These are phyloP conservation scores for Metarhizium humberi DNA, from an alignment of 2,329 filamentous ascomycete species.

Conservation along the genomic window DNA sequence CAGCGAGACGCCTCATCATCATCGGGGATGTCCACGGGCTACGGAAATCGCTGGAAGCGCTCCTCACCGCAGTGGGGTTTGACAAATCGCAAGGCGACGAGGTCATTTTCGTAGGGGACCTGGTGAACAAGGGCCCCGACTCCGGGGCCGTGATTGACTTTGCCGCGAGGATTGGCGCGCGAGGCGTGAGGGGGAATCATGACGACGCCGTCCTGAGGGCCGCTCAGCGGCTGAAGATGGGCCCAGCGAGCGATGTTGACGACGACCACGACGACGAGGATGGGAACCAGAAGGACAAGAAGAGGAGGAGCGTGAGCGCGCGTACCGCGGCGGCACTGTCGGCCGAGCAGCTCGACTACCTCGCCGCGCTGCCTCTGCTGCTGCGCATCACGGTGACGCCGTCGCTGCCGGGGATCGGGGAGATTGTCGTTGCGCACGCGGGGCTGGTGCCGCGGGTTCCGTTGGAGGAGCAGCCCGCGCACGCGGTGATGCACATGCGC, in stretches of 20 bases:
- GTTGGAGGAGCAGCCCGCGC: constrained; percentile 60
- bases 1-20: constrained; percentile 38
- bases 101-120: constrained; percentile 63
- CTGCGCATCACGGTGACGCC: background rate
- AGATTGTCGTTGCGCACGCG: constrained; percentile 60
- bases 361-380: background rate
- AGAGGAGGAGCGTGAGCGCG: background rate
- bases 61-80: constrained; percentile 61
- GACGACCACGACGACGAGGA: too few species aligned
- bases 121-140: constrained; percentile 77
- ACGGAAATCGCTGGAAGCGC: constrained; percentile 47
- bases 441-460: constrained; percentile 66
- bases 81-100: constrained; percentile 45
- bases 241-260: too few species aligned
- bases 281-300: background rate
- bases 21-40: constrained; percentile 88
- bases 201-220: constrained; percentile 58
- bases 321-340: background rate
- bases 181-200: constrained; percentile 76
- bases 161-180: constrained; percentile 59
- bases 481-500: constrained; percentile 81
- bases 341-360: background rate
- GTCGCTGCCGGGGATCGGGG: background rate
- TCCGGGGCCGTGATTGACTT: constrained; percentile 66
- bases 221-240: background rate